Percentiles rank a stretch among this genome's conserved stretches.
phyloP scores from a whole-genome alignment of 2,329 filamentous ascomycete genomes.

The Phialophora chinensis region DNA sequence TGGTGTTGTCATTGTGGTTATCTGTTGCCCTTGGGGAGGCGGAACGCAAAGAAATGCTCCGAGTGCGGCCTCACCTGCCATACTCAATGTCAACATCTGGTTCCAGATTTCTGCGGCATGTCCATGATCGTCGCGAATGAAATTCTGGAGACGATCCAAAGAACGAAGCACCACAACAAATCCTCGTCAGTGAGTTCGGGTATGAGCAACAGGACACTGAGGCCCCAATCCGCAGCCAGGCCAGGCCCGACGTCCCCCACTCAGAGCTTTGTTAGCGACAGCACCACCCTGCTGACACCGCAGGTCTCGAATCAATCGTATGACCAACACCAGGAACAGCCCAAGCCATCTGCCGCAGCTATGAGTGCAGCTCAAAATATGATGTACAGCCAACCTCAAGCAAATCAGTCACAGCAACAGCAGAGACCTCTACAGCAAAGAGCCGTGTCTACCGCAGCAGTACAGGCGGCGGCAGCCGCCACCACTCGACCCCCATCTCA shows the following conservation, averaged over 20 bases:
- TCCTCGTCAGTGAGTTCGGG: constrained; percentile 56
- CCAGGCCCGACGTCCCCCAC: constrained; percentile 47
- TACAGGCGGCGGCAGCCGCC: constrained; percentile 53
- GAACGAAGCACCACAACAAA: constrained; percentile 74
- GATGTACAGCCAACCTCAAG: constrained; percentile 46
- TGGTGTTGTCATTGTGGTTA: constrained; percentile 99
- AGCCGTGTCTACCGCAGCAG: constrained; percentile 57
- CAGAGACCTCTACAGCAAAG: constrained; percentile 42
- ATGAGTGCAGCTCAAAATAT: constrained; percentile 38
- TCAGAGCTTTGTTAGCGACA: constrained; percentile 36
- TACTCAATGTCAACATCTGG: constrained; percentile 87
- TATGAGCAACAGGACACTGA: constrained; percentile 71
- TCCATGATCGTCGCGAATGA: constrained; percentile 96
- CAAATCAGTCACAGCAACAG: constrained; percentile 50
- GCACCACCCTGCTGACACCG: constrained; percentile 43
- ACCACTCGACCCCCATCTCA: constrained; percentile 52
- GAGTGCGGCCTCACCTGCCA: constrained; percentile 94
- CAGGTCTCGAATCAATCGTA: constrained; percentile 45
- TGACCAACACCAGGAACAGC: constrained; percentile 43
- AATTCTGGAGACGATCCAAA: constrained; percentile 84
- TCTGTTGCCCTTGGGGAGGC: constrained; percentile 90
- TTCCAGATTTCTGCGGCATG: constrained; percentile 99
- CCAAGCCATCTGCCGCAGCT: constrained; percentile 46
- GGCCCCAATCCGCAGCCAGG: constrained; percentile 56
- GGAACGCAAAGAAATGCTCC: constrained; percentile 88